These are phyloP conservation scores for Marvania coccoides DNA, from an alignment of 139 green algal genomes.

Conservation along the genomic window DNA sequence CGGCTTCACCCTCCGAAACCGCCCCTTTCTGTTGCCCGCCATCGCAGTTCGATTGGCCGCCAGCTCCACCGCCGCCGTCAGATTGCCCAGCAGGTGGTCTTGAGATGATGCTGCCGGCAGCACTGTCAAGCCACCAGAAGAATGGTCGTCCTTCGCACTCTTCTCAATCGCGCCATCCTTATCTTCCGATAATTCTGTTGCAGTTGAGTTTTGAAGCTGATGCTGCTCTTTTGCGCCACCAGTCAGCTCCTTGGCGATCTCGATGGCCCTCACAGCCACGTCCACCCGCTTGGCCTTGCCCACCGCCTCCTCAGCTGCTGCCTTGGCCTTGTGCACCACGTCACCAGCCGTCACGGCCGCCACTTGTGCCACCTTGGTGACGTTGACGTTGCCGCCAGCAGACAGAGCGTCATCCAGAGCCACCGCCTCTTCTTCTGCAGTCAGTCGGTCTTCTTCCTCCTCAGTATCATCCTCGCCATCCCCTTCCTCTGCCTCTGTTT, in stretches of 20 bases:
- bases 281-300: conserved; percentile 28
- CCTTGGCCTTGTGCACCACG: conserved; percentile 19
- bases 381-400: conserved; percentile 13
- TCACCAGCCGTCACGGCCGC: conserved; percentile 15
- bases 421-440: neutral
- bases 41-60: neutral
- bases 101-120: neutral
- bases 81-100: no score
- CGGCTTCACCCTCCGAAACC: neutral
- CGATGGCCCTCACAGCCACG: conserved; percentile 28
- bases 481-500: neutral
- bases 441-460: neutral
- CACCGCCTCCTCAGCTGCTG: conserved; percentile 18
- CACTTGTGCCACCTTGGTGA: conserved; percentile 18
- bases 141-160: no score
- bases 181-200: no score
- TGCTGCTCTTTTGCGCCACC: no score
- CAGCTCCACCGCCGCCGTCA: no score
- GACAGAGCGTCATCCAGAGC: neutral
- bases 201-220: no score
- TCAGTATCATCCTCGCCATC: neutral
- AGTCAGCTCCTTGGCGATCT: conserved; percentile 35
- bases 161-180: no score
- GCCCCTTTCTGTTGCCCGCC: neutral
- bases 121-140: no score